Evolutionary conservation across 2,329 filamentous ascomycete genomes (phyloP), one percentile per base, ranked within the genome.

Genomic region (Salinomyces thailandicus): DNA sequence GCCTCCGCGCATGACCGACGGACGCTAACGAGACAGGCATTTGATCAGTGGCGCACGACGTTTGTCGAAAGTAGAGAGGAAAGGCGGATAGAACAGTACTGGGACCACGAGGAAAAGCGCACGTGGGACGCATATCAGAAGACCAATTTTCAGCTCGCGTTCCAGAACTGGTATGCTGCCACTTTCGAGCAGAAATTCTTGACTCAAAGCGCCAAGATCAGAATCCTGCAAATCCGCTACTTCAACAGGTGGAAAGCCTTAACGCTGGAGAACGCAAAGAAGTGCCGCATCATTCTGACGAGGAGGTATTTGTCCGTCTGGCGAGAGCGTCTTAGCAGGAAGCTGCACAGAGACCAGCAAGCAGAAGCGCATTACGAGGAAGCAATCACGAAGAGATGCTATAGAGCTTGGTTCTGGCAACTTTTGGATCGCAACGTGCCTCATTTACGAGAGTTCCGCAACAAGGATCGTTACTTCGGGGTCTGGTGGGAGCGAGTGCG

Each of bases 191-290:
- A 84, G 50, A 65, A 77, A n/a, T 12, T 70, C 43, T 72, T 75
- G 27, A 84, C 81, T 3, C 74, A 72, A 4, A 68, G 76, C 28
- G 84, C 82, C 14, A 71, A 81, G 43, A 68, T 75, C 43, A 81
- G 85, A 53, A 75, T 87, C 41, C 62, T 91, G 36, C 69, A 79
- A 37, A 75, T 73, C 9, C 73, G 74, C 37, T 79, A 77, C 42
- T 85, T 84, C 57, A 73, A 73, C 39, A 75, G 75, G 5, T 85
- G 81, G 81, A 68, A 72, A 17, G 69, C 75, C 39, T 74, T 82
- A 37, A 79, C 77, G 0, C 66, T 67, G 1, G 67, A 75, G 33
- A 77, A 81, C 45, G 69, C 75, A 29, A 49, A 63, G 27, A 72
- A 72, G 45, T 67, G 67, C 11, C 60, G 63, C 15, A 62, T 69